Evolutionary conservation across 1,284 basidiomycete species (phyloP).

Genomic region (Cryptococcus sp.): DNA sequence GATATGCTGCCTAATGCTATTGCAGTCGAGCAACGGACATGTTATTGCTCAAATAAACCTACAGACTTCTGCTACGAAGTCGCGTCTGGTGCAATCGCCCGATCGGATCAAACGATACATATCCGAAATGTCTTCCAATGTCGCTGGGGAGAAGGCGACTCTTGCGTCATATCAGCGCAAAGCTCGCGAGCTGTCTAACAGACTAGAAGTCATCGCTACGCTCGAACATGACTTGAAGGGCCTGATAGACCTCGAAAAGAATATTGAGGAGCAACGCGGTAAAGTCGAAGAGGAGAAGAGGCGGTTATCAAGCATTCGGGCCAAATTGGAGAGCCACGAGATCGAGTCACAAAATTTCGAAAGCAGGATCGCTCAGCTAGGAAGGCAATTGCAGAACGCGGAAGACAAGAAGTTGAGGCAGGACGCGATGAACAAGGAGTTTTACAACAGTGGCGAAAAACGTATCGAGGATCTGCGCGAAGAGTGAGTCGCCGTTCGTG

Average conservation of each 20-base stretch:
- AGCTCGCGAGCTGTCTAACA: constrained; percentile 71
- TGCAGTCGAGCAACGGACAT: constrained; percentile 29
- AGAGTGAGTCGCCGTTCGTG: constrained; percentile 61
- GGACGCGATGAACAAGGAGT: constrained; percentile 72
- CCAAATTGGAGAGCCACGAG: constrained; percentile 67
- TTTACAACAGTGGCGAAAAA: constrained; percentile 65
- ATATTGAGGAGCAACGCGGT: constrained; percentile 67
- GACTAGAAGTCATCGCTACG: constrained; percentile 66
- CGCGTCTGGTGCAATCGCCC: constrained; percentile 80
- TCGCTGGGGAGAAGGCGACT: constrained; percentile 62
- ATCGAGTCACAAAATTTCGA: constrained; percentile 70
- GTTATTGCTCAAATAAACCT: constrained; percentile 26
- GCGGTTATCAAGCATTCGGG: constrained; percentile 64
- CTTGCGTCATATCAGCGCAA: constrained; percentile 67
- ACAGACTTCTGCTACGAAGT: constrained; percentile 61
- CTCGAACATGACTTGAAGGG: constrained; percentile 64
- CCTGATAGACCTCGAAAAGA: constrained; percentile 46
- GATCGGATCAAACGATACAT: constrained; percentile 81
- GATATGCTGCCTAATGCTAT: neutral
- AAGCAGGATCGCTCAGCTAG: constrained; percentile 67
- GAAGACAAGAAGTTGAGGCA: constrained; percentile 73
- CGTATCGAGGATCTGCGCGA: constrained; percentile 69
- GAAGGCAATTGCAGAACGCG: constrained; percentile 72
- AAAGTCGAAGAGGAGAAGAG: constrained; percentile 66
- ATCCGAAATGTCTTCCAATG: constrained; percentile 64